phyloP scores from a whole-genome alignment of 768 basidiomycete species.

The Flagelloscypha sp. region DNA sequence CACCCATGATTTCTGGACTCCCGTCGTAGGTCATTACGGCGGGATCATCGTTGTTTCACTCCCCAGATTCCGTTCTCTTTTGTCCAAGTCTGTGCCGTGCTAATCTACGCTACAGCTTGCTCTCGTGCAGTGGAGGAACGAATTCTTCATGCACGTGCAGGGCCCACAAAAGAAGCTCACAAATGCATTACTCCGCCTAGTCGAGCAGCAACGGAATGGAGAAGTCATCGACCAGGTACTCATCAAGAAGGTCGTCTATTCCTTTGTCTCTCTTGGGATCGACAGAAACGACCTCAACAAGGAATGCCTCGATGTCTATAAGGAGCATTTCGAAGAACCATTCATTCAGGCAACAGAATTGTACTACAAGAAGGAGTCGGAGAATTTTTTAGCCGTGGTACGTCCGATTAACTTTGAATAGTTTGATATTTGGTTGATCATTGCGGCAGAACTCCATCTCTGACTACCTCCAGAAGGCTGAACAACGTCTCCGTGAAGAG shows the following conservation, averaged over 20 bases:
- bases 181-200: conserved; percentile 77
- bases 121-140: conserved; percentile 90
- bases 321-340: conserved; percentile 80
- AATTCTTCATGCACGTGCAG: conserved; percentile 85
- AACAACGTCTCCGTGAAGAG: conserved; percentile 87
- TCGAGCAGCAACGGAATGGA: conserved; percentile 91
- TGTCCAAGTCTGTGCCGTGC: not conserved
- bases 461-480: conserved; percentile 93
- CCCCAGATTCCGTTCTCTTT: too few relatives aligned
- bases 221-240: conserved; percentile 89
- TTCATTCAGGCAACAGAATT: conserved; percentile 85
- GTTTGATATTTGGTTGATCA: too few relatives aligned
- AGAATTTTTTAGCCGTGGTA: conserved; percentile 81
- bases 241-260: conserved; percentile 91
- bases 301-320: conserved; percentile 89
- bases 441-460: conserved; percentile 85
- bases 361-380: conserved; percentile 90
- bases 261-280: conserved; percentile 88
- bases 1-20: too few relatives aligned
- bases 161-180: conserved; percentile 75
- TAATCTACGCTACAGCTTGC: conserved; percentile 54
- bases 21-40: too few relatives aligned
- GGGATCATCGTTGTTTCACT: too few relatives aligned
- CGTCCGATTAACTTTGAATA: too few relatives aligned
- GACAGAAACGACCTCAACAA: conserved; percentile 91